These are phyloP conservation scores for Ophiorrhiza pumila DNA, from an alignment of 257 asterid species.

Conservation along the genomic window DNA sequence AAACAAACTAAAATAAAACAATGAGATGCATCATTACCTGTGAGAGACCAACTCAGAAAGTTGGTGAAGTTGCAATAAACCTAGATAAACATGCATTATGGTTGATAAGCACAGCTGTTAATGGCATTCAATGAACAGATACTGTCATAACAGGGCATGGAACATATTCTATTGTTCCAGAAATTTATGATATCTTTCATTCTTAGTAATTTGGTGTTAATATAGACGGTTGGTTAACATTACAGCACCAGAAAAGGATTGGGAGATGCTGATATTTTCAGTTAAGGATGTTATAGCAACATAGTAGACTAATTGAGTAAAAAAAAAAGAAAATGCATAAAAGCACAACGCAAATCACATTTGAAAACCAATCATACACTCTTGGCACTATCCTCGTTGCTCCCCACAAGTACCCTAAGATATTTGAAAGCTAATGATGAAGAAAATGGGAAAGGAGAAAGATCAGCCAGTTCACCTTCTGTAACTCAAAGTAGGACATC, in stretches of 20 bases:
- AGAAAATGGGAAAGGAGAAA: constrained; percentile 11
- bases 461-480: constrained; percentile 11
- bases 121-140: background rate
- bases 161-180: background rate
- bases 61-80: background rate
- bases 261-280: too few species aligned
- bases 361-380: too few species aligned
- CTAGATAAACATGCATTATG: background rate
- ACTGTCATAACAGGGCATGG: background rate
- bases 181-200: too few species aligned
- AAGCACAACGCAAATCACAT: too few species aligned
- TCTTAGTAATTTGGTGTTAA: too few species aligned
- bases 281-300: too few species aligned
- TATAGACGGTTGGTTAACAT: too few species aligned
- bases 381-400: too few species aligned
- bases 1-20: background rate
- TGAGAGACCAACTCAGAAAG: background rate
- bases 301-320: too few species aligned
- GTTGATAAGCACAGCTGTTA: background rate
- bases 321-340: too few species aligned
- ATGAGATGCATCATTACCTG: background rate
- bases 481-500: background rate
- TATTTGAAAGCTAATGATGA: constrained; percentile 46
- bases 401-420: constrained; percentile 51
- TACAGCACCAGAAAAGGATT: too few species aligned